Base-by-base conservation (phyloP, 1,139 yeast species). In the Candida glucosophila region DNA sequence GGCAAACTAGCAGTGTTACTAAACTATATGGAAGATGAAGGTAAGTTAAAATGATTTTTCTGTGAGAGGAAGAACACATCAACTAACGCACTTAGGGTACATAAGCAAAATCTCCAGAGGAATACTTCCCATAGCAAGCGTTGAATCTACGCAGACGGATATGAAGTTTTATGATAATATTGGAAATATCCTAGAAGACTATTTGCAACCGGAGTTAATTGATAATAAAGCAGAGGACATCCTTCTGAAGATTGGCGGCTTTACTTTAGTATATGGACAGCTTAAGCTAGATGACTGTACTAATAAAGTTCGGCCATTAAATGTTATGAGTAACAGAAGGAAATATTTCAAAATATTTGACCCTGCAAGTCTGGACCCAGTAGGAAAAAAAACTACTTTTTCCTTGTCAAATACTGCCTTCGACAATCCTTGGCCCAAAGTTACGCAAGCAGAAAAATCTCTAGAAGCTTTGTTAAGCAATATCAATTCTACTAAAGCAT, bases 1-100 rank as follows among this genome's bases (percentile, higher is more conserved):
- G 92, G 92, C 0, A 66, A 71, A 31, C 35, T 88, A 2, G 82
- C 94, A 0, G 80, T 80, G 2, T 59, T 90, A 22, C 75, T 90
- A 12, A 90, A 90, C 47, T 77, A 71, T 42, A 58, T 83, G 44
- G 77, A 71, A 43, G 35, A 40, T 3, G 50, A 47, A 20, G 31
- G 36, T 12, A 29, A 30, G 14, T 31, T 55, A 50, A 43, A 31
- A 55, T 50, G 29, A 21, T 12, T 14, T 12, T 27, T 8, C 19
- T 12, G 5, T 15, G 8, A 26, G 9, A 10, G 12, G 18, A 17
- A 17, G 12, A 19, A 10, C 12, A 17, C 22, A 44, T 49, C 21
- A 45, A 34, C 34, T 22, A 23, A 22, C 29, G 14, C 6, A 15
- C 19, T 12, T 33, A 25, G 52, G 47, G 23, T 40, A 43, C 5